Conservation (phyloP, 768 basidiomycete species). For the Russula olivacea region DNA sequence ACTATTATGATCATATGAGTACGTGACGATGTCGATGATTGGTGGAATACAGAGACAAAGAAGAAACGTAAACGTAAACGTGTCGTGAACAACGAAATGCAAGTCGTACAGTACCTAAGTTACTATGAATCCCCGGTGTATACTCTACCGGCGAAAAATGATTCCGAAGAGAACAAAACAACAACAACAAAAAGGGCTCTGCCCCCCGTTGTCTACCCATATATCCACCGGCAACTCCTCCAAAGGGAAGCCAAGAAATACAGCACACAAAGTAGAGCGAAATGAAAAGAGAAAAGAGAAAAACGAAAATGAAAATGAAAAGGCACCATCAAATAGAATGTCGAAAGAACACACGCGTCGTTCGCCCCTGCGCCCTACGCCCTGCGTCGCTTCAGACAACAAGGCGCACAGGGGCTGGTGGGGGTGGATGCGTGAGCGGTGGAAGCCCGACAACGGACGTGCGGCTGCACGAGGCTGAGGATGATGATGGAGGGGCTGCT, state of each 20-base stretch:
- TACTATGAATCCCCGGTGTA: no score
- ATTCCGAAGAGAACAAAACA: no score
- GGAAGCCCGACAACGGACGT: conserved; percentile 15
- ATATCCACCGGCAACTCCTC: no score
- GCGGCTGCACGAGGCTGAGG: not conserved
- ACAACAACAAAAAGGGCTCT: no score
- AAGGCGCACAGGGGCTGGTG: conserved; percentile 8
- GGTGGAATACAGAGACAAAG: not conserved
- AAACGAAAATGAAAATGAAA: not conserved
- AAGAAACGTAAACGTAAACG: not conserved
- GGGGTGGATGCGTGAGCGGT: not conserved
- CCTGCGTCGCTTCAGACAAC: not conserved
- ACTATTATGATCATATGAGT: not conserved
- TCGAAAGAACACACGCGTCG: not conserved
- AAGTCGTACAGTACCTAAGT: no score
- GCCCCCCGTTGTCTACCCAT: no score
- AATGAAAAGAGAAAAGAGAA: not conserved
- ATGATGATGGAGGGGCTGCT: not conserved
- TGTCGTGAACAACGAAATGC: not conserved
- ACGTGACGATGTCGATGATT: not conserved
- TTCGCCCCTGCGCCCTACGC: not conserved
- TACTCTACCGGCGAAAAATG: no score
- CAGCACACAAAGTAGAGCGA: not conserved
- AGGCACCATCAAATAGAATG: not conserved
- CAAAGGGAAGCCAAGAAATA: not conserved